Conservation (phyloP, 345 rosid species). For the Ceriops zippeliana region DNA sequence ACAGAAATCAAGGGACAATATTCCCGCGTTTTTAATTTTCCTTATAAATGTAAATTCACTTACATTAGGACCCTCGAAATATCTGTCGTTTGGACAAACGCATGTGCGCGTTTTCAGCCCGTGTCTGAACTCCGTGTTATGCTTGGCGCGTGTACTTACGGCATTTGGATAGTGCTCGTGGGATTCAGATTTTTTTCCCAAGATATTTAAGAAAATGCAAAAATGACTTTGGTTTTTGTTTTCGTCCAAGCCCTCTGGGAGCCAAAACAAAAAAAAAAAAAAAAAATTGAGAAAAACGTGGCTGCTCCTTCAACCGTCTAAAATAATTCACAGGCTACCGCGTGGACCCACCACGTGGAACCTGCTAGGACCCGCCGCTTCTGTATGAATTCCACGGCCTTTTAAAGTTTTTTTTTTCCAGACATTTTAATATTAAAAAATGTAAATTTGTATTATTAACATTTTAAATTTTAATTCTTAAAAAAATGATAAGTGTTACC, state of each 20-base stretch:
- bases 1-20: no score
- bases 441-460: no score
- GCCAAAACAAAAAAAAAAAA: no score
- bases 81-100: slow-evolving; percentile 7
- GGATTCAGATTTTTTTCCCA: background rate
- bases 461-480: no score
- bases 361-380: no score
- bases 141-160: background rate
- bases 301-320: slow-evolving; percentile 18
- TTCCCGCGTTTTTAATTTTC: no score
- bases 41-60: background rate
- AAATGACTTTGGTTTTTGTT: background rate
- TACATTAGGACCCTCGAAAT: slow-evolving; percentile 12
- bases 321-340: slow-evolving; percentile 10
- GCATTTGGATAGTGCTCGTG: background rate
- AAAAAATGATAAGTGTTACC: no score
- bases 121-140: slow-evolving; percentile 9
- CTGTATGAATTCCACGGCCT: no score
- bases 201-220: no score
- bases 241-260: background rate
- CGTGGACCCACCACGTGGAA: background rate
- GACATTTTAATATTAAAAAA: no score
- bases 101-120: slow-evolving; percentile 14
- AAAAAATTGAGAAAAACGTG: slow-evolving; percentile 10
- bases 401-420: no score